phyloP scores from a whole-genome alignment of 345 rosid genomes.

The Chamaenerion angustifolium region DNA sequence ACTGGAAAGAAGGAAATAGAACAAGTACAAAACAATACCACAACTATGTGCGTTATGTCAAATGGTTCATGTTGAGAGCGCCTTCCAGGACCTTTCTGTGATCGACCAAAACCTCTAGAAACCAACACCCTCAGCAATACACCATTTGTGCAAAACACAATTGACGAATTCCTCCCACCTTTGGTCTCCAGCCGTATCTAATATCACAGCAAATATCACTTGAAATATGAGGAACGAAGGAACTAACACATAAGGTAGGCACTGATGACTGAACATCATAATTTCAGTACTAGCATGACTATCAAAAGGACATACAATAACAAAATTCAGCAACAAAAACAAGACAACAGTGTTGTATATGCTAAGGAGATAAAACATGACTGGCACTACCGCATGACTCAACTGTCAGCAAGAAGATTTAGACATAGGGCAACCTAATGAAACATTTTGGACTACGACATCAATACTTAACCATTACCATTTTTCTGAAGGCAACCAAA shows the following conservation, averaged over 20 bases:
- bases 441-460: too few relatives aligned
- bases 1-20: neutral
- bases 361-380: too few relatives aligned
- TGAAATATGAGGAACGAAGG: conserved; percentile 5
- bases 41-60: conserved; percentile 80
- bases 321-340: too few relatives aligned
- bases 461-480: too few relatives aligned
- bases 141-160: conserved; percentile 94
- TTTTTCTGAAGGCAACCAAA: too few relatives aligned
- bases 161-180: conserved; percentile 78
- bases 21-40: conserved; percentile 33
- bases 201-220: conserved; percentile 6
- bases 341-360: too few relatives aligned
- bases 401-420: too few relatives aligned
- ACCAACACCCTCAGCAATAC: conserved; percentile 71
- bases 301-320: too few relatives aligned
- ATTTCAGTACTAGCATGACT: too few relatives aligned
- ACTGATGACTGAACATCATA: too few relatives aligned
- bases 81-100: conserved; percentile 14
- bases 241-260: neutral
- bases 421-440: too few relatives aligned
- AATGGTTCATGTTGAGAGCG: conserved; percentile 23
- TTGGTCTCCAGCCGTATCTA: conserved; percentile 86
- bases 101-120: conserved; percentile 28
- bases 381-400: too few relatives aligned